Base-by-base conservation (phyloP, 495 filamentous ascomycete genomes). In the Penicillium paradoxum region DNA sequence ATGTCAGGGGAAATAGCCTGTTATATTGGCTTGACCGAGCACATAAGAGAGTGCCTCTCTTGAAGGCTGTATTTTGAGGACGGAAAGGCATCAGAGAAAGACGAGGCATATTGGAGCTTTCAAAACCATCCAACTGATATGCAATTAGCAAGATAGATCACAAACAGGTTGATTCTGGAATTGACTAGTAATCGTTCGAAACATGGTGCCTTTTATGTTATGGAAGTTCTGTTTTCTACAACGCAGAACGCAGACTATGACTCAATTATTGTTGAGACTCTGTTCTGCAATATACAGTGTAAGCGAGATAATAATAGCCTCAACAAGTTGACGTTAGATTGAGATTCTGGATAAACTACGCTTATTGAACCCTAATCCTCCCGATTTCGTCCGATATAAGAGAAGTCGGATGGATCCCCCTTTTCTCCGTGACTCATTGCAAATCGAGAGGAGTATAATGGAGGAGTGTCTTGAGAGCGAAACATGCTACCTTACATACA, bases 211-310 rank as follows among this genome's bases (percentile, higher is more conserved):
- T 42, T 49, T 55, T 47, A 49, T 42, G 15, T 14, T 17, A 19
- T 13, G 6, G 18, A 21, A 3, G 22, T 58, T 48, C 58, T 55
- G 51, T 6, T 44, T 41, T 27, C 48, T 58, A 62, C 48, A 40
- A 41, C 15, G 57, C 53, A 59, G 43, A 59, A 53, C 36, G 24
- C 32, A 59, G 53, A 49, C 39, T 53, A 24, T 45, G 45, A 45
- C 41, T 49, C 44, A 17, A 47, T 38, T 45, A 19, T 17, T 19
- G 49, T 46, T 27, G 34, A 32, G 33, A 15, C 42, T 37, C 25
- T 27, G 48, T 58, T 55, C 58, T 52, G 45, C 36, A 48, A 30
- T 62, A 29, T 58, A 58, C 55, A 53, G 36, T 53, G 24, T 27
- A 27, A 27, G 24, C 24, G 3, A 27, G 24, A 27, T 56, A 53